Evolutionary conservation across 441 rosid species (phyloP), one percentile per base, ranked within the genome.

Genomic region (Brassica hybrid): DNA sequence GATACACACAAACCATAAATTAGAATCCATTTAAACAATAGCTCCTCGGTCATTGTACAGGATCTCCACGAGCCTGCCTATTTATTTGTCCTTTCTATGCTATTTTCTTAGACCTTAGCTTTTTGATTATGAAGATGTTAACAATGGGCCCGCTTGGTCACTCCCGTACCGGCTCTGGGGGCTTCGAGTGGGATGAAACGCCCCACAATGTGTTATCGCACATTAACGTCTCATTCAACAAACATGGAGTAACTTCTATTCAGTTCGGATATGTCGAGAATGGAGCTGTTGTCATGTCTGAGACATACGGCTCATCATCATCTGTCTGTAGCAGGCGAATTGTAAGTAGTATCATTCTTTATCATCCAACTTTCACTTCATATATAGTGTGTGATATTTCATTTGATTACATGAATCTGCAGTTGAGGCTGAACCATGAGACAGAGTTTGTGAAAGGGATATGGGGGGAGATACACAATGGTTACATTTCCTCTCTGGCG

Each of bases 351-450:
- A 12, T 16, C 13, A n/a, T n/a, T 71, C 12, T 23, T 61, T 7
- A n/a, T n/a, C 5, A 1, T 58, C 64, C 7, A 23, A 23, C 8
- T 23, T 59, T 25, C 0, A 59, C 7, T 59, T 23, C 14, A 23
- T 11, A 23, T 59, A 12, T 1, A 6, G 1, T 23, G 14, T 45
- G 19, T 48, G 16, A 50, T 50, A 41, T 23, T 61, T 30, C 17
- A 61, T 45, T 62, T 45, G 16, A 38, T 21, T 45, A 30, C 17
- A 61, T 10, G 30, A 66, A 17, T 12, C 7, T 62, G 21, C 48
- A 64, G 76, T 3, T 63, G 54, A 63, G 63, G 54, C 70, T 73
- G 13, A 64, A 73, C n/a, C 76, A 52, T 34, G 63, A 73, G 16
- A 7, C 64, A 3, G 76, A 73, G 38, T 73, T 73, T 52, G 70